Base-by-base conservation (phyloP, 2,329 filamentous ascomycete species). In the Monosporascus sp. region DNA sequence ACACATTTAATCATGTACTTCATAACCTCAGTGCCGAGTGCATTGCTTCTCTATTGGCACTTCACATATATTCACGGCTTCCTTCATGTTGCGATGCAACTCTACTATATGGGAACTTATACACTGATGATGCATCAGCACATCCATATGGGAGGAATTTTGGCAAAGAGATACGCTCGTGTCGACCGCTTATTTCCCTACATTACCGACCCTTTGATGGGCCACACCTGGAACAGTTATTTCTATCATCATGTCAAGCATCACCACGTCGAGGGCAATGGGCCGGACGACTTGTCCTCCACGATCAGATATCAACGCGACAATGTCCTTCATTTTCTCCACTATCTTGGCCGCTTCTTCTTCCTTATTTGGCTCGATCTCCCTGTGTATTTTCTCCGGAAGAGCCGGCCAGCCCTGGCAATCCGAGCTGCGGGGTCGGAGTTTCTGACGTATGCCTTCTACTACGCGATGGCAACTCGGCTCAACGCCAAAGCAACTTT, bases 241-340 rank as follows among this genome's bases (percentile, higher is more conserved):
- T 93, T 81, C 67, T 92, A 91, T 65, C 89, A 93, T 65, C 89
- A 93, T 63, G 87, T 92, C 65, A 93, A 93, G 74, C 88, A 91
- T 65, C 89, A 93, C 65, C 89, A 93, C 60, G 84, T 92, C 52
- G 89, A 92, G 70, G 86, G 84, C 57, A 93, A 93, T 62, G 89
- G 89, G 0, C 87, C 88, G 0, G 79, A 86, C 47, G 89, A 93
- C 63, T 76, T 91, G 0, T 89, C 85, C 1, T 88, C 87, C 0
- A 93, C 89, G 0, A 79, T 93, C 38, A 79, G 86, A 16, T 92
- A 89, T 68, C 87, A 91, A 66, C 80, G 89, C 6, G 89, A 93
- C 66, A 79, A 81, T 51, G 55, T 84, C 1, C 71, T 72, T 57
- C 74, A 90, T 65, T 90, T 93, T 58, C 67, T 85, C n/a, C 78